phyloP scores from a whole-genome alignment of 257 asterid genomes.

The Solanum piurae region DNA sequence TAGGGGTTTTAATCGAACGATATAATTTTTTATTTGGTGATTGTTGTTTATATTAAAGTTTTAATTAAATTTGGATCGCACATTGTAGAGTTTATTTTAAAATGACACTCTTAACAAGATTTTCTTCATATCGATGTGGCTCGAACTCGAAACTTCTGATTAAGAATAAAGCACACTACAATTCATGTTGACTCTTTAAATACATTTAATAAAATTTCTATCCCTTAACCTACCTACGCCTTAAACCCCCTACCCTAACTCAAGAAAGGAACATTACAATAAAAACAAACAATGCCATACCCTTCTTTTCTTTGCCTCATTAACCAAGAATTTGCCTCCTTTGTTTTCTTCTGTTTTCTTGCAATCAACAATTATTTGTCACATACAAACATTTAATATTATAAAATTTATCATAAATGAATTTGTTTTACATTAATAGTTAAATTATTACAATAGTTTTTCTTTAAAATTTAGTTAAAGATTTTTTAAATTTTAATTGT shows the following conservation, averaged over 20 bases:
- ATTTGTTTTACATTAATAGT: neutral
- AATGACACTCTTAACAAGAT: neutral
- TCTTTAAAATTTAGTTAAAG: neutral
- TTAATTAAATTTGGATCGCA: fast-evolving
- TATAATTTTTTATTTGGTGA: no score
- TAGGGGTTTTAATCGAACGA: neutral
- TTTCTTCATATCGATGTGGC: fast-evolving
- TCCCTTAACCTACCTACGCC: neutral
- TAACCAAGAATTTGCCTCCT: neutral
- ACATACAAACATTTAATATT: neutral
- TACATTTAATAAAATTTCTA: no score
- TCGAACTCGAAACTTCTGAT: neutral
- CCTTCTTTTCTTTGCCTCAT: constrained; percentile 20
- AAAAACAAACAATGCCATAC: constrained; percentile 19
- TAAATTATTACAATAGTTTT: neutral
- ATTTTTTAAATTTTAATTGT: neutral
- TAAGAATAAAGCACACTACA: fast-evolving
- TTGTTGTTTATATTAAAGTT: no score
- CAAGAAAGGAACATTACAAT: constrained; percentile 6
- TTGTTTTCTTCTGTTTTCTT: neutral
- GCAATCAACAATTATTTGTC: neutral
- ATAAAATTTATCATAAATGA: neutral
- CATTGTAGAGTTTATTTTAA: no score
- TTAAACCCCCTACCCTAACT: neutral
- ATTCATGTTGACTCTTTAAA: no score